phyloP scores from a whole-genome alignment of 805 yeast genomes.

The Kazachstania viticola region DNA sequence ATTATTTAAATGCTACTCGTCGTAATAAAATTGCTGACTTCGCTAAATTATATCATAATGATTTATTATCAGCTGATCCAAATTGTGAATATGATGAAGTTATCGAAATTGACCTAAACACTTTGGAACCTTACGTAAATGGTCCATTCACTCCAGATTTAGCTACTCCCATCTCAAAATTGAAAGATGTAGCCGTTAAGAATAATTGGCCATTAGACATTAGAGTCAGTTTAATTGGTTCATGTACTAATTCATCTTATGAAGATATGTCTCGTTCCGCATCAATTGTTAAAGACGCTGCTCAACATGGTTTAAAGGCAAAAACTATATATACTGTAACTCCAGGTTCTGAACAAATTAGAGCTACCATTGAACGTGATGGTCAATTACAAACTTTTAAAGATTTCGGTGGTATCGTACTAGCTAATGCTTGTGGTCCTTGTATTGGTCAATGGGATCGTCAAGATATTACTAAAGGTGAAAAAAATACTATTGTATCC shows the following conservation, averaged over 20 bases:
- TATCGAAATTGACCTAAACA: conserved; percentile 78
- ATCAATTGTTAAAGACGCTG: conserved; percentile 84
- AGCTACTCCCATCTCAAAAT: conserved; percentile 85
- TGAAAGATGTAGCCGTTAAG: conserved; percentile 71
- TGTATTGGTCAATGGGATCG: conserved; percentile 99
- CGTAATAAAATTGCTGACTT: conserved; percentile 77
- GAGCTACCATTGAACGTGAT: conserved; percentile 96
- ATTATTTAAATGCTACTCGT: conserved; percentile 76
- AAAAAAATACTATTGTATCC: conserved; percentile 91
- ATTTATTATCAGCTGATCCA: conserved; percentile 72
- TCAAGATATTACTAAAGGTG: conserved; percentile 83
- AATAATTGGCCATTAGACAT: conserved; percentile 91
- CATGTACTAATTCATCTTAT: conserved; percentile 97
- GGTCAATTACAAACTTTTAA: conserved; percentile 82
- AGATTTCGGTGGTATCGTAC: conserved; percentile 85
- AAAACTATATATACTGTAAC: conserved; percentile 88
- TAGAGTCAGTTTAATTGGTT: conserved; percentile 92
- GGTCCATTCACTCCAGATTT: conserved; percentile 98
- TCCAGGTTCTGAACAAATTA: conserved; percentile 96
- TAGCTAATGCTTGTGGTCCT: conserved; percentile 98
- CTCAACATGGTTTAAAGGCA: conserved; percentile 79
- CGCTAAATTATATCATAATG: conserved; percentile 59
- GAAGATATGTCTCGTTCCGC: conserved; percentile 98
- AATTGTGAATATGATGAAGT: conserved; percentile 91
- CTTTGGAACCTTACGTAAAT: conserved; percentile 89